Base-by-base conservation (phyloP, 2,329 filamentous ascomycete species). In the Stemphylium lycopersici region DNA sequence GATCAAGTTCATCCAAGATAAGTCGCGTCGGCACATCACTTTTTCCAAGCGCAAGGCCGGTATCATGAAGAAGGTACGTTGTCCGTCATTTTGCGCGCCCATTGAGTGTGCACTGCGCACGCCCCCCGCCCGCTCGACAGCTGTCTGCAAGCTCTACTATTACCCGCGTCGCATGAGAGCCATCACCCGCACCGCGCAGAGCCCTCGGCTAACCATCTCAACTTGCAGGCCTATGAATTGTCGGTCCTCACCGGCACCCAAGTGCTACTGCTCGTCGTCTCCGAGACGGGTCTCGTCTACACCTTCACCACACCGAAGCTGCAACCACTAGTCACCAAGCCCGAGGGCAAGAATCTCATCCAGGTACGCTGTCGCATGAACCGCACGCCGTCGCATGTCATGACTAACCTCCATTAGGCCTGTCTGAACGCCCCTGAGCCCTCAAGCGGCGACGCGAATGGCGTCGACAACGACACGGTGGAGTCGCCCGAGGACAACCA, bases 1-100 rank as follows among this genome's bases (percentile, higher is more conserved):
- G 80, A 99, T 99, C 82, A 99, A 99, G 85, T 99, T 99, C 82
- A 99, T 99, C 79, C 93, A 93, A 79, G 95, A 99, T 81, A 99
- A 99, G 84, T 98, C 93, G 81, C 92, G 95, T 81, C 90, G 95
- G 61, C 95, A 99, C 83, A 99, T 98, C 77, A 98, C 95, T 72
- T 98, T 99, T 79, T 98, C 93, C 68, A 99, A 99, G 87, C 91
- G 95, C 78, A 99, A 99, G 84, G 95, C 95, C 52, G 95, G 95
- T 70, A 98, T 99, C 79, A 98, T 99, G 95, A 98, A 99, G 85
- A 98, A 98, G 92, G 95, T 97, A 77, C 67, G 87, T 83, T 24
- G n/a, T n/a, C 22, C 13, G 20, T n/a, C 33, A 12, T 15, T 33
- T 41, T 26, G 26, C 29, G 22, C 33, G 29, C 40, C 13, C 22